Base-by-base conservation (phyloP, 2,329 filamentous ascomycete species). In the Gyromitra esculenta region DNA sequence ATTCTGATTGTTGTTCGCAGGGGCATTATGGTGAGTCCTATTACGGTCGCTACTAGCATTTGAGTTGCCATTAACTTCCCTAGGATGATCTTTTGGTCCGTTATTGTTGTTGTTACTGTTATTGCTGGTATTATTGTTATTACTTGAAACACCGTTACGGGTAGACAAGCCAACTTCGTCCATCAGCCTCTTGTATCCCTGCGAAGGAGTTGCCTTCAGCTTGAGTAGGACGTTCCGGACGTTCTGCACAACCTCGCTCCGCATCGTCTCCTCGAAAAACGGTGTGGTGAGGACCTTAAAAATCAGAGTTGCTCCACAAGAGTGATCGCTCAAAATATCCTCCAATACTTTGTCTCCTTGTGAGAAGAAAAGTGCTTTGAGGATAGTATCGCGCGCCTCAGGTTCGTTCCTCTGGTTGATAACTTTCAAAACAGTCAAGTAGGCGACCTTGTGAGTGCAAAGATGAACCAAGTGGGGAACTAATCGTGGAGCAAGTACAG, bases 251-350 rank as follows among this genome's bases (percentile, higher is more conserved):
- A 97, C 94, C 81, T 97, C 92, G 59, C 88, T 86, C 62, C 96
- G 91, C 82, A 97, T 94, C 67, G 87, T 90, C 83, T 99, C 96
- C 80, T 99, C 96, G 79, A 98, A 94, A 88, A 97, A 98, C 0
- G 96, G 96, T 6, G 94, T 98, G 0, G 96, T 98, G 72, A 99
- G 87, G 43, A 98, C 94, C 87, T 99, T 99, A 89, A 98, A 99
- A 81, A 99, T 98, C 80, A 99, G 86, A 0, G 95, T 98, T 2
- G 95, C 93, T 70, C 96, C 96, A 80, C 94, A 98, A 60, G 92
- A 90, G 81, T 96, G 93, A 82, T 99, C 96, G 77, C 90, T 92
- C 43, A 99, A 86, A 76, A 99, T 98, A 71, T 93, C 92, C 83
- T 97, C 94, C 52, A 99, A 85, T 0, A 92, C 90, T 80, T 94